Evolutionary conservation across 2,329 filamentous ascomycete species (phyloP), one percentile per base, ranked within the genome.

Genomic region (Penicillium italicum): DNA sequence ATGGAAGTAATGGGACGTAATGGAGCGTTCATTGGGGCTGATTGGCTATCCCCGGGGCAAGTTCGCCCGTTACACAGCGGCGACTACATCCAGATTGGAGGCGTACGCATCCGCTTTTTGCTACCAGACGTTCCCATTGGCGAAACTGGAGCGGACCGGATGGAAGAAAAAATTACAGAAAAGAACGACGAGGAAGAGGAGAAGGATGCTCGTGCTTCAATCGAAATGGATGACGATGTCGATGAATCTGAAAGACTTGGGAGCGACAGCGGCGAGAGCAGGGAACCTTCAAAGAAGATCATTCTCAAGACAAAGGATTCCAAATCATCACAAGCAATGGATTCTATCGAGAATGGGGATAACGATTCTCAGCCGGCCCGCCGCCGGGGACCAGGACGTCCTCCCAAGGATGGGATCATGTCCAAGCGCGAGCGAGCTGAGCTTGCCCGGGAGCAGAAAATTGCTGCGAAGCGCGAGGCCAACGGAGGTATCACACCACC

Each of bases 341-440:
- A 64, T 16, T 72, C 71, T 1, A 64, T 73, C 8, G 72, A 74
- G 60, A 58, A 59, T 18, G 48, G 36, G 66, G 60, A 74, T 73
- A 62, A 69, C 36, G 50, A 71, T 41, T 70, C 73, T 28, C 74
- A 74, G 50, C 75, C 78, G 10, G 62, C 64, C 5, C 70, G 72
- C 44, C 74, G 74, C 44, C 72, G 77, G 44, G 85, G 85, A 42
- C 85, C 85, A 50, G 85, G 85, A 50, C 77, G 85, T 47, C 85
- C 85, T 41, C 85, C 85, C 10, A 87, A 87, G 72, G 84, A 87
- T 65, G 85, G 85, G 20, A 80, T 86, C 65, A 84, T 87, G 78
- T 87, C 84, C 5, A 87, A 86, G 65, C 80, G 85, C 46, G 84
- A 86, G 67, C 75, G 80, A 57, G 79, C 80, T 24, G 77, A 81